A percentile compares a stretch with the other conserved stretches of the same genome.
Evolutionary conservation across 345 rosid species (phyloP).

Genomic region (Dimocarpus longan): DNA sequence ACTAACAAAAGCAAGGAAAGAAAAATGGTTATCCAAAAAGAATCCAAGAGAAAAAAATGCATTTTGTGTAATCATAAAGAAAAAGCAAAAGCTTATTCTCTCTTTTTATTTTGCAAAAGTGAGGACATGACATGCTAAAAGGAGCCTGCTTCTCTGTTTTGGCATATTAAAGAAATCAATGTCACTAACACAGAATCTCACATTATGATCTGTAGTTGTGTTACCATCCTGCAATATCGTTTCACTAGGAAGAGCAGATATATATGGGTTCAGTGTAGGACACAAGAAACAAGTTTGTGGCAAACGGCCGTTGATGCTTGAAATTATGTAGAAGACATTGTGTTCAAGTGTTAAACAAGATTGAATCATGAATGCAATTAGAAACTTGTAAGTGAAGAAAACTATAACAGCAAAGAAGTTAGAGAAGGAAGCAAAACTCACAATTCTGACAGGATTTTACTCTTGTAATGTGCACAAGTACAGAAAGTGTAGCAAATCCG

Average conservation of each 20-base stretch:
- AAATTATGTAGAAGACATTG: not conserved
- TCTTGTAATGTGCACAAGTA: not conserved
- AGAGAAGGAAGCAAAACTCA: not conserved
- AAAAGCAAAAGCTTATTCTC: slow-evolving; percentile 32
- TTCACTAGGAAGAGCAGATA: not conserved
- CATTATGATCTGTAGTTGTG: not conserved
- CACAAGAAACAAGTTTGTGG: not conserved
- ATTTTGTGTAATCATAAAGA: slow-evolving; percentile 24
- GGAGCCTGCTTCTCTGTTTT: slow-evolving; percentile 2
- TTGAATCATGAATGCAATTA: too few relatives aligned
- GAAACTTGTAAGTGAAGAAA: not conserved
- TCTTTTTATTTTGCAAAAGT: slow-evolving; percentile 30
- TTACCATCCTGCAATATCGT: too few relatives aligned
- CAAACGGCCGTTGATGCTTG: slow-evolving; percentile 4
- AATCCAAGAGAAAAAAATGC: slow-evolving; percentile 34
- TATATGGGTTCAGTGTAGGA: not conserved
- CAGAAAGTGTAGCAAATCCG: not conserved
- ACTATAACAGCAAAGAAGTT: not conserved
- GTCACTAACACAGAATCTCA: slow-evolving; percentile 11
- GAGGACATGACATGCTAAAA: slow-evolving; percentile 16
- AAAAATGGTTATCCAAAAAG: slow-evolving; percentile 16
- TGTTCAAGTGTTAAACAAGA: too few relatives aligned
- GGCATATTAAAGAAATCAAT: slow-evolving; percentile 15
- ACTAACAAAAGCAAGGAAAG: slow-evolving; percentile 15
- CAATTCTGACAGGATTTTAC: not conserved